A percentile compares a stretch with the other conserved stretches of the same genome.
Conservation (phyloP, 2,329 filamentous ascomycete species). For the Curvularia hawaiiensis region DNA sequence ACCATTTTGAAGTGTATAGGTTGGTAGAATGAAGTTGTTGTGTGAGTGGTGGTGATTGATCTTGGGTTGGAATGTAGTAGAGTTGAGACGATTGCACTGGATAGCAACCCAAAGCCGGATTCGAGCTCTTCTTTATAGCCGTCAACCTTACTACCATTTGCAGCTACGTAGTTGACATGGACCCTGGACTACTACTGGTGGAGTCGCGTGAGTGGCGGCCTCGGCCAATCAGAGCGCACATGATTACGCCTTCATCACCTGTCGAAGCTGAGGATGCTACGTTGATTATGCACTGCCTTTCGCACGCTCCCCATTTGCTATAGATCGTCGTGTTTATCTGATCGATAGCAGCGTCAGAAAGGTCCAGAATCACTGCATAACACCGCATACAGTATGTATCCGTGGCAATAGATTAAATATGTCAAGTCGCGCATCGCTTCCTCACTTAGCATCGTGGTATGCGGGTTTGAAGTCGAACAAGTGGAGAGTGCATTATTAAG, state of each 20-base stretch:
- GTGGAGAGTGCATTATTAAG: constrained; percentile 18
- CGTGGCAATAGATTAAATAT: background rate
- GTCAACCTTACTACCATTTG: constrained; percentile 10
- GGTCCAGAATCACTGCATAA: background rate
- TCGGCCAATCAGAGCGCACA: constrained; percentile 35
- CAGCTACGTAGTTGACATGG: constrained; percentile 21
- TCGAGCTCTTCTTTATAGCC: constrained; percentile 28
- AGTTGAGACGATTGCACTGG: constrained; percentile 9
- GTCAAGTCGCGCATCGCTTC: background rate
- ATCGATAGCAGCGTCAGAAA: constrained; percentile 11
- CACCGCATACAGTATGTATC: background rate
- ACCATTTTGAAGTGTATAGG: constrained; percentile 47
- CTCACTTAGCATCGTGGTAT: background rate
- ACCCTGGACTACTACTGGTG: constrained; percentile 20
- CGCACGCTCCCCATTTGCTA: constrained; percentile 27
- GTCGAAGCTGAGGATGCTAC: constrained; percentile 28
- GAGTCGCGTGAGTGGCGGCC: constrained; percentile 28
- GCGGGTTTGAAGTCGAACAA: background rate
- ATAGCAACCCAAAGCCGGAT: constrained; percentile 11
- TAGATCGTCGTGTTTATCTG: constrained; percentile 12
- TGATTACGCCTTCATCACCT: constrained; percentile 35
- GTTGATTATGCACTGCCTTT: constrained; percentile 30
- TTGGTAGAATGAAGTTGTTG: constrained; percentile 12
- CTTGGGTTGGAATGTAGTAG: background rate
- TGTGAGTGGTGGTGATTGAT: background rate